Evolutionary conservation across 495 filamentous ascomycete species (phyloP).

Genomic region (Pyrenula massariospora): DNA sequence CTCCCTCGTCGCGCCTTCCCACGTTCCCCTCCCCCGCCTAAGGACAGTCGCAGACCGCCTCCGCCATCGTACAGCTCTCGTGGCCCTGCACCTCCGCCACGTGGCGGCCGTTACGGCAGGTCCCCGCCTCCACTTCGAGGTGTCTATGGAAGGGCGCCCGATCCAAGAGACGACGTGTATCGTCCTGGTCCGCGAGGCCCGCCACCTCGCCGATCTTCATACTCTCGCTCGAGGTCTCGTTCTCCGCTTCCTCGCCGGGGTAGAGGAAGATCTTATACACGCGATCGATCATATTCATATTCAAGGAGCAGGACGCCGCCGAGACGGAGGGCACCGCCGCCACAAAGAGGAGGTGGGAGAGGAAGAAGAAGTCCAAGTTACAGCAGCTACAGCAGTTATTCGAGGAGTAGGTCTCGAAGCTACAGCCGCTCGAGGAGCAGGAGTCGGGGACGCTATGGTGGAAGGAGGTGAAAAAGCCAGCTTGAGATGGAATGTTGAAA

Average conservation of each 20-base stretch:
- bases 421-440: slow-evolving; percentile 21
- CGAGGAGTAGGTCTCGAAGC: slow-evolving; percentile 35
- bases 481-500: too few relatives aligned
- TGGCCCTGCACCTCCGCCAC: slow-evolving; percentile 10
- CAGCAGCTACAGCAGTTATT: slow-evolving; percentile 33
- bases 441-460: slow-evolving; percentile 19
- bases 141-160: slow-evolving; percentile 22
- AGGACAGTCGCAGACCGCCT: slow-evolving; percentile 16
- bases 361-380: slow-evolving; percentile 43
- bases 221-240: slow-evolving; percentile 13
- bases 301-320: slow-evolving; percentile 20
- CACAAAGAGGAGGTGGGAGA: slow-evolving; percentile 20
- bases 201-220: slow-evolving; percentile 14
- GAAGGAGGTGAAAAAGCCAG: slow-evolving; percentile 8
- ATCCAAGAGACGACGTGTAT: slow-evolving; percentile 35
- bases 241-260: slow-evolving; percentile 7
- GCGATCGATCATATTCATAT: slow-evolving; percentile 22
- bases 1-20: slow-evolving; percentile 62
- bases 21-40: slow-evolving; percentile 32
- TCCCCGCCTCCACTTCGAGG: slow-evolving; percentile 24
- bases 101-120: slow-evolving; percentile 11
- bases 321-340: slow-evolving; percentile 17
- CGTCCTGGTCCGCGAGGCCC: slow-evolving; percentile 35
- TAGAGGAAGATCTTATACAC: slow-evolving; percentile 9
- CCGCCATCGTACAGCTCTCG: slow-evolving; percentile 11